Evolutionary conservation across 208 protist genomes (phyloP), one percentile per base, ranked within the genome.

Genomic region (Acanthamoeba culbertsoni): DNA sequence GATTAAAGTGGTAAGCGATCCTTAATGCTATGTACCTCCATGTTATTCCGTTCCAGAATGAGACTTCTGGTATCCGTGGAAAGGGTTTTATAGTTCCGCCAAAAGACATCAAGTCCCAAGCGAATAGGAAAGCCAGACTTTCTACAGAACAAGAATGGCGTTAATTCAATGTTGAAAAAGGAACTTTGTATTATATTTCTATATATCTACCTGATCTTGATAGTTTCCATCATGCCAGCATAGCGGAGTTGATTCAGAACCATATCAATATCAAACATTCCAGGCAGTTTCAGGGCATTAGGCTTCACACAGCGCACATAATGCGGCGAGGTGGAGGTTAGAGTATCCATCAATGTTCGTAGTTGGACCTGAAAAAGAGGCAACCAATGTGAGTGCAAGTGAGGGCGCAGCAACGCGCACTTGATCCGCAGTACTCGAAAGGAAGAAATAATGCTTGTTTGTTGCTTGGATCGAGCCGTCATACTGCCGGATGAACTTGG

Each of bases 301-400:
- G 95, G 95, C 73, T 96, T 96, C 94, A 99, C 98, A 71, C 98
- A 98, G 92, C 98, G 98, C 77, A 99, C 96, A 93, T 99, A 99
- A 93, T 99, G 98, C 23, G 98, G 98, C 16, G 96, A 97, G 95
- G 98, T 99, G 43, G 96, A 93, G 6, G 88, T 53, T 26, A 92
- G 59, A 26, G 88, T 92, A 2, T 37, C 65, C 40, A 96, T 31
- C 14, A 91, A 48, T 33, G 97, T 73, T 20, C 96, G 89, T 33
- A 97, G 68, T 73, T 97, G 94, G 35, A 18, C 42, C 46, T 95
- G 82, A 40, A 35, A 31, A 31, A 14, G 73, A 42, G 46, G 7
- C 31, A 84, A 10, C 73, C 28, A 55, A 55, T 18, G 18, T 0
- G 28, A 43, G 16, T 7, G 7, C 5, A 26, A 43, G 35, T 3